Conservation (phyloP, 257 asterid species). For the Phtheirospermum japonicum region DNA sequence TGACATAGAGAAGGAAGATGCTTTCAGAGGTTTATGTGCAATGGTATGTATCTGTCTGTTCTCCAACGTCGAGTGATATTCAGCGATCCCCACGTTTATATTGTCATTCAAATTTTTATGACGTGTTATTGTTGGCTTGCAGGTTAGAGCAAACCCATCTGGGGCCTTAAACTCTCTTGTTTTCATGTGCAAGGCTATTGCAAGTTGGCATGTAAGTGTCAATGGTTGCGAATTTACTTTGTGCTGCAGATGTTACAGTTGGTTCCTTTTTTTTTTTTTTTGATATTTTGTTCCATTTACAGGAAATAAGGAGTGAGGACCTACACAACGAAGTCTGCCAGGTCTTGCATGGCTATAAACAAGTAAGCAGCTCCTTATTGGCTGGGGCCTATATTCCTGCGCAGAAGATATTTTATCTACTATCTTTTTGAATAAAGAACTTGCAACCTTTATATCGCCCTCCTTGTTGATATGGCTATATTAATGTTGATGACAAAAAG, state of each 20-base stretch:
- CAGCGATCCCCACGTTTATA: neutral
- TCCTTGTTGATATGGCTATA: too few relatives aligned
- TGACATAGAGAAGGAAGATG: conserved; percentile 95
- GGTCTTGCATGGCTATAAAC: conserved; percentile 91
- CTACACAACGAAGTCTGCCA: conserved; percentile 82
- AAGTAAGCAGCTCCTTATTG: conserved; percentile 46
- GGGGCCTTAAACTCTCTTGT: conserved; percentile 82
- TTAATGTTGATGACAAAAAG: too few relatives aligned
- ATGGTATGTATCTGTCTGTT: conserved; percentile 47
- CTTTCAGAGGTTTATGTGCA: conserved; percentile 93
- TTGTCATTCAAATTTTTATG: conserved; percentile 10
- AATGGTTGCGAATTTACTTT: conserved; percentile 9
- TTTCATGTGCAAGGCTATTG: conserved; percentile 82
- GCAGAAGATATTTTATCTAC: too few relatives aligned
- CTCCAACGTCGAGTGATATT: neutral
- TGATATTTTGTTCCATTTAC: conserved; percentile 17
- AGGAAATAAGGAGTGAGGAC: conserved; percentile 94
- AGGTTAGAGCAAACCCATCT: conserved; percentile 88
- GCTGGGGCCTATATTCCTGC: too few relatives aligned
- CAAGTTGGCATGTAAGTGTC: conserved; percentile 95
- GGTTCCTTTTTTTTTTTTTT: conserved; percentile 10
- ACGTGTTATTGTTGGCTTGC: conserved; percentile 30
- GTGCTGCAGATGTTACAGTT: neutral
- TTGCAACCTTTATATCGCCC: too few relatives aligned
- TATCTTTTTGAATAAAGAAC: too few relatives aligned